Evolutionary conservation across 148 eudicot genomes (phyloP).

Genomic region (Rhododendron kiyosumense): DNA sequence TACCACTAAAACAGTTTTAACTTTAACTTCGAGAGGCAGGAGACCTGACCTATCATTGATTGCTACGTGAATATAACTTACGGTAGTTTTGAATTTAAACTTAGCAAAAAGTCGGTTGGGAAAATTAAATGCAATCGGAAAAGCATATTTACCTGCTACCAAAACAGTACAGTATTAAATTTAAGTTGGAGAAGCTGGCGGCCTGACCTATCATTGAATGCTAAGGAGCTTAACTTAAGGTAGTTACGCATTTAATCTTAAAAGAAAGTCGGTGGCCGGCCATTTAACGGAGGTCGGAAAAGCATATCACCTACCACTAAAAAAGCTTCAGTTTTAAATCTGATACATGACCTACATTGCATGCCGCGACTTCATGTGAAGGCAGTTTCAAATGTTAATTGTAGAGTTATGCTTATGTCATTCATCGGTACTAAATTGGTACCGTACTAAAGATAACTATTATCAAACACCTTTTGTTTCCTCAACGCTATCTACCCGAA

Average conservation of each 20-base stretch:
- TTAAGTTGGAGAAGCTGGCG: neutral
- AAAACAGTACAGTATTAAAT: neutral
- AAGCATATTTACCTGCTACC: neutral
- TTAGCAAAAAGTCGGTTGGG: neutral
- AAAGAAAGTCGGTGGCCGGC: neutral
- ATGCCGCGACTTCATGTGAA: neutral
- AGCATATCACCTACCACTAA: neutral
- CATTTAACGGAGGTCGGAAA: neutral
- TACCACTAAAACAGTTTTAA: neutral
- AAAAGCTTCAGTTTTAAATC: neutral
- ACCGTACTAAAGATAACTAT: neutral
- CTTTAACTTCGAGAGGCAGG: neutral
- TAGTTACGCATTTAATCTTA: neutral
- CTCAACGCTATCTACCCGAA: neutral
- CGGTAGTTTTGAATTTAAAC: neutral
- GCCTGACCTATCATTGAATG: neutral
- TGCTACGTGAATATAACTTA: neutral
- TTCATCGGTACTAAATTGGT: neutral
- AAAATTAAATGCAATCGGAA: neutral
- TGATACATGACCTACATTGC: neutral
- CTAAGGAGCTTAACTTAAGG: neutral
- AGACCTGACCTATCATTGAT: neutral
- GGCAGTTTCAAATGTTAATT: neutral
- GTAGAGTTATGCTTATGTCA: neutral
- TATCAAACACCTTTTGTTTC: neutral